phyloP scores from a whole-genome alignment of 257 asterid species.

The Solanum peruvianum region DNA sequence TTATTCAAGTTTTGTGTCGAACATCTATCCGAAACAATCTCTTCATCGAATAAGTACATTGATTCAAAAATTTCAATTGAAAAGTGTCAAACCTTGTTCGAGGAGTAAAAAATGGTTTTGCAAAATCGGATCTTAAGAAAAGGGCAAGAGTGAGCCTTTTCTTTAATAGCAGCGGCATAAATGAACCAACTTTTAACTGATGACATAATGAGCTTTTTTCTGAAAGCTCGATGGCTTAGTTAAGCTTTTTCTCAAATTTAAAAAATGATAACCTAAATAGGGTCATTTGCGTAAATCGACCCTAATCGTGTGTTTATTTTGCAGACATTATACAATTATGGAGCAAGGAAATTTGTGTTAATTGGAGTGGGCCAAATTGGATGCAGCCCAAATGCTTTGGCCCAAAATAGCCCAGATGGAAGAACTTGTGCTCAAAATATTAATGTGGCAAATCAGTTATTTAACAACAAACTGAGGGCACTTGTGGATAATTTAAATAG shows the following conservation, averaged over 20 bases:
- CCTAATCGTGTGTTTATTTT: neutral
- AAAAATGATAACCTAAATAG: neutral
- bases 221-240: too few relatives aligned
- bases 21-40: too few relatives aligned
- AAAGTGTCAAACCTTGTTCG: too few relatives aligned
- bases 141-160: too few relatives aligned
- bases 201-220: too few relatives aligned
- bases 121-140: too few relatives aligned
- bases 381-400: constrained; percentile 89
- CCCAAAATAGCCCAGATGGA: constrained; percentile 88
- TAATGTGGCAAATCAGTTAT: constrained; percentile 60
- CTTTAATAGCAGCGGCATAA: too few relatives aligned
- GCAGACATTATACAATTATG: constrained; percentile 46
- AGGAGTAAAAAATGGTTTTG: too few relatives aligned
- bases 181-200: too few relatives aligned
- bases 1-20: neutral
- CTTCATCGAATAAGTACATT: too few relatives aligned
- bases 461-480: constrained; percentile 44
- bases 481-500: constrained; percentile 60
- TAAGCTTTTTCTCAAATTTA: too few relatives aligned
- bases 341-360: constrained; percentile 67
- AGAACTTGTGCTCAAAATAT: constrained; percentile 53
- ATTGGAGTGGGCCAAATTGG: constrained; percentile 81
- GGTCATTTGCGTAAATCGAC: neutral
- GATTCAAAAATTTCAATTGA: too few relatives aligned